phyloP scores from a whole-genome alignment of 2,329 filamentous ascomycete species.

The Fusarium cyanostomum region DNA sequence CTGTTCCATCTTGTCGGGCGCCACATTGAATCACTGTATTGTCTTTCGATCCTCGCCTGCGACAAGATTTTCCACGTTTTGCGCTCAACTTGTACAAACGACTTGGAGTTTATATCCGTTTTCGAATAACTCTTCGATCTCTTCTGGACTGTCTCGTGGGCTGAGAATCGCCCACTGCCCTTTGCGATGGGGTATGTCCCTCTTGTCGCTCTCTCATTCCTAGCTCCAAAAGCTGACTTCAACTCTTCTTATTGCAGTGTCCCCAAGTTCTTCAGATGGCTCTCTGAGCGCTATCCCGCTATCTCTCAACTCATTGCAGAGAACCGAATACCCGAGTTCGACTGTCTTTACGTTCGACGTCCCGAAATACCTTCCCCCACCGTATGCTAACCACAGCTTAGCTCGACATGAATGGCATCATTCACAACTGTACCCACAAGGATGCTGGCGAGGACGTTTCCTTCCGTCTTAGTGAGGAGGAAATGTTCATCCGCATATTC shows the following conservation, averaged over 20 bases:
- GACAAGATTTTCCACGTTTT: conserved; percentile 35
- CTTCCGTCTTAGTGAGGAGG: conserved; percentile 93
- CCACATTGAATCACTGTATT: conserved; percentile 22
- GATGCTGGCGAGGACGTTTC: conserved; percentile 87
- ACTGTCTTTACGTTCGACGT: conserved; percentile 82
- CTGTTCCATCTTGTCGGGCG: conserved; percentile 10
- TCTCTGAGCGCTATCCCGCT: conserved; percentile 97
- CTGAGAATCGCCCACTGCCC: conserved; percentile 33
- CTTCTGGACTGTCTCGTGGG: conserved; percentile 27
- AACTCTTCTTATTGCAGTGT: conserved; percentile 55
- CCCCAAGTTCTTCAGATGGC: conserved; percentile 97
- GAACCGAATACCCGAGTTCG: conserved; percentile 98
- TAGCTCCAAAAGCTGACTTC: conserved; percentile 23
- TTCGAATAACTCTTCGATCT: conserved; percentile 5
- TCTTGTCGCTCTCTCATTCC: not conserved
- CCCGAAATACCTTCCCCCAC: conserved; percentile 21
- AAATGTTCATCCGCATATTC: conserved; percentile 99
- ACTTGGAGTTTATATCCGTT: conserved; percentile 15
- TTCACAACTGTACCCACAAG: conserved; percentile 99
- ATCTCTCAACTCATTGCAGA: conserved; percentile 99
- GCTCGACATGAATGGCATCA: conserved; percentile 99
- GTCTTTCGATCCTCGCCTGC: conserved; percentile 29
- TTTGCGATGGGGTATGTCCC: conserved; percentile 45
- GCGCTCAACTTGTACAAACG: conserved; percentile 24
- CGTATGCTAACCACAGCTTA: conserved; percentile 48